phyloP scores from a whole-genome alignment of 495 filamentous ascomycete genomes.

The Annulohypoxylon stygium region DNA sequence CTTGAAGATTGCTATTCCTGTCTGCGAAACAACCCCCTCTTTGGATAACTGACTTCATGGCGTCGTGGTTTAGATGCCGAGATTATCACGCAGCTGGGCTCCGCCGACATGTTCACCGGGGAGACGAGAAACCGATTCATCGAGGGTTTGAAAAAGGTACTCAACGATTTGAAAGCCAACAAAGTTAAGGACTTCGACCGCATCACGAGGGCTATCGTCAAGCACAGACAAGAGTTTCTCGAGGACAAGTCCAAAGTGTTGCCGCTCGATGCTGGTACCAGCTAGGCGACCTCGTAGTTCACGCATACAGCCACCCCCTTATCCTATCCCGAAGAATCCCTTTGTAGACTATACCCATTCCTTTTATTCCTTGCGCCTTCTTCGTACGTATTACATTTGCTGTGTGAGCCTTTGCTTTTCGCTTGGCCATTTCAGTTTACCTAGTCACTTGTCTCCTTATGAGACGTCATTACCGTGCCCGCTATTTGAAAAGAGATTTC shows the following conservation, averaged over 20 bases:
- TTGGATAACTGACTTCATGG: slow-evolving; percentile 72
- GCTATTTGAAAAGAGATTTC: slow-evolving; percentile 11
- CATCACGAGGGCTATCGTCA: slow-evolving; percentile 84
- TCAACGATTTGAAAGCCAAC: slow-evolving; percentile 78
- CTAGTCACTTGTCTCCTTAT: slow-evolving; percentile 26
- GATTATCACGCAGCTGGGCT: slow-evolving; percentile 85
- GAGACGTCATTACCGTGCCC: slow-evolving; percentile 23
- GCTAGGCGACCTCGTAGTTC: slow-evolving; percentile 52
- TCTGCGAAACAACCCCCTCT: slow-evolving; percentile 52
- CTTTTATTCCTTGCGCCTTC: slow-evolving; percentile 13
- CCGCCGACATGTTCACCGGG: slow-evolving; percentile 75
- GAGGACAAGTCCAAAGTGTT: slow-evolving; percentile 66
- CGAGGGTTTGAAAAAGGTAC: slow-evolving; percentile 78
- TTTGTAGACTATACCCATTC: slow-evolving; percentile 42
- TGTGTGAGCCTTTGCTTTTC: slow-evolving; percentile 24
- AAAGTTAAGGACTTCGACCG: slow-evolving; percentile 83
- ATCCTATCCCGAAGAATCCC: slow-evolving; percentile 27
- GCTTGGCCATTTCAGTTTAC: slow-evolving; percentile 29
- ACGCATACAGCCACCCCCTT: slow-evolving; percentile 43
- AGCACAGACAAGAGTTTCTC: slow-evolving; percentile 74
- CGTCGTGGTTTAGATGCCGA: slow-evolving; percentile 80
- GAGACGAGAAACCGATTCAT: slow-evolving; percentile 80
- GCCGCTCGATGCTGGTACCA: slow-evolving; percentile 51
- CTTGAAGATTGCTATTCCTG: slow-evolving; percentile 37
- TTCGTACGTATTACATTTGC: slow-evolving; percentile 28